These are phyloP conservation scores for Trypanosoma congolense DNA, from an alignment of 208 protist genomes.

Conservation along the genomic window DNA sequence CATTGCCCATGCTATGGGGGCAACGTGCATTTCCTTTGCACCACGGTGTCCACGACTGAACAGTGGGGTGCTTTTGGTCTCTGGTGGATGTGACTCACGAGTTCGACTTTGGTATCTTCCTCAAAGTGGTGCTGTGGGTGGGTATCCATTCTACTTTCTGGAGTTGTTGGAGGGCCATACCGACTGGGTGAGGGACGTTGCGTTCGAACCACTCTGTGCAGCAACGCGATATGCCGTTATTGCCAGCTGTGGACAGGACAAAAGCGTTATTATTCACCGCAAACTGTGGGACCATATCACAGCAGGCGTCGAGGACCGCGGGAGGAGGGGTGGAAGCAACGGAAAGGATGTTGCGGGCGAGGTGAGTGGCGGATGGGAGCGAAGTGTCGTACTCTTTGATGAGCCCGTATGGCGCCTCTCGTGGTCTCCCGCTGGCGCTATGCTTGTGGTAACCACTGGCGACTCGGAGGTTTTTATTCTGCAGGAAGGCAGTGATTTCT, in stretches of 20 bases:
- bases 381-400: conserved; percentile 49
- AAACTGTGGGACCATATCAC: conserved; percentile 66
- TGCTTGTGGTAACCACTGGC: conserved; percentile 70
- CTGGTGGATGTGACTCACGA: conserved; percentile 76
- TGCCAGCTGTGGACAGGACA: conserved; percentile 71
- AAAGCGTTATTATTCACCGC: conserved; percentile 66
- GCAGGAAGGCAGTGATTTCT: conserved; percentile 61
- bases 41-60: conserved; percentile 29
- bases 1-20: conserved; percentile 83
- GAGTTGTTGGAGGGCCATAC: conserved; percentile 44
- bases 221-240: conserved; percentile 53
- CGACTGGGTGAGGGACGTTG: conserved; percentile 77
- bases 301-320: conserved; percentile 11
- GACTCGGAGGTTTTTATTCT: conserved; percentile 67
- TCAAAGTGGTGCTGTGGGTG: conserved; percentile 4
- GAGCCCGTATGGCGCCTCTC: conserved; percentile 78
- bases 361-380: conserved; percentile 44
- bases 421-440: conserved; percentile 66
- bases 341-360: conserved; percentile 19
- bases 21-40: conserved; percentile 69
- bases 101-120: conserved; percentile 61
- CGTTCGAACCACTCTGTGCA: conserved; percentile 59
- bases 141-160: conserved; percentile 35
- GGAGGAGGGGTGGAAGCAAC: not conserved
- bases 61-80: conserved; percentile 50